Conservation (phyloP, 345 rosid species). For the Ricinus communis region DNA sequence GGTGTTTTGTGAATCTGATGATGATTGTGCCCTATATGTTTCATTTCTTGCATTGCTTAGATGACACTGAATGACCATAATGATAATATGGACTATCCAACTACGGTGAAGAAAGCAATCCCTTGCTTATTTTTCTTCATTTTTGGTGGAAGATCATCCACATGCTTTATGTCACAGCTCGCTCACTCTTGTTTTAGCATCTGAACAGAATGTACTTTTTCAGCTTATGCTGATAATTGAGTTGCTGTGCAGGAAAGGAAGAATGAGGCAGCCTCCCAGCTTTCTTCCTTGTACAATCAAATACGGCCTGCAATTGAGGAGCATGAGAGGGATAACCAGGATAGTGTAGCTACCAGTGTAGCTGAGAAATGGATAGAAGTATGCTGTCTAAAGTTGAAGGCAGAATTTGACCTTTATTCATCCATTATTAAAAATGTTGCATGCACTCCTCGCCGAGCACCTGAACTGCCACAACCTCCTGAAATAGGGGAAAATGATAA, state of each 20-base stretch:
- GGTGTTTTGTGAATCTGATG: neutral
- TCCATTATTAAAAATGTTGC: slow-evolving; percentile 62
- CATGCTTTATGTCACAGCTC: neutral
- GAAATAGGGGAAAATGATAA: slow-evolving; percentile 23
- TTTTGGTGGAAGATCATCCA: too few relatives aligned
- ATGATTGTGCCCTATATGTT: neutral
- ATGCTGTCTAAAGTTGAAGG: slow-evolving; percentile 70
- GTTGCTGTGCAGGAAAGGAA: slow-evolving; percentile 56
- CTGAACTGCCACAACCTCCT: slow-evolving; percentile 30
- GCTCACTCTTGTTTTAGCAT: neutral
- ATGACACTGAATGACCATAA: neutral
- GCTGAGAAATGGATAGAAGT: slow-evolving; percentile 98
- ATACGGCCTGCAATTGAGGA: slow-evolving; percentile 92
- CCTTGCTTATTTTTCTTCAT: neutral
- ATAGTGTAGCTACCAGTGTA: slow-evolving; percentile 81
- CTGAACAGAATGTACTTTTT: neutral
- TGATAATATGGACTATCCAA: neutral
- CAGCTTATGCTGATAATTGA: neutral
- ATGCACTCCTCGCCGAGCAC: slow-evolving; percentile 44
- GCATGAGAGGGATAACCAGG: slow-evolving; percentile 94
- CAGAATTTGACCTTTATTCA: slow-evolving; percentile 83
- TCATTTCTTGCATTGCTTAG: neutral
- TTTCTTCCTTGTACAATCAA: slow-evolving; percentile 62
- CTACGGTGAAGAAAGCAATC: neutral
- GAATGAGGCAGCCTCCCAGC: slow-evolving; percentile 61